These are phyloP conservation scores for Paraphaeosphaeria minitans DNA, from an alignment of 2,329 filamentous ascomycete genomes.

Conservation along the genomic window DNA sequence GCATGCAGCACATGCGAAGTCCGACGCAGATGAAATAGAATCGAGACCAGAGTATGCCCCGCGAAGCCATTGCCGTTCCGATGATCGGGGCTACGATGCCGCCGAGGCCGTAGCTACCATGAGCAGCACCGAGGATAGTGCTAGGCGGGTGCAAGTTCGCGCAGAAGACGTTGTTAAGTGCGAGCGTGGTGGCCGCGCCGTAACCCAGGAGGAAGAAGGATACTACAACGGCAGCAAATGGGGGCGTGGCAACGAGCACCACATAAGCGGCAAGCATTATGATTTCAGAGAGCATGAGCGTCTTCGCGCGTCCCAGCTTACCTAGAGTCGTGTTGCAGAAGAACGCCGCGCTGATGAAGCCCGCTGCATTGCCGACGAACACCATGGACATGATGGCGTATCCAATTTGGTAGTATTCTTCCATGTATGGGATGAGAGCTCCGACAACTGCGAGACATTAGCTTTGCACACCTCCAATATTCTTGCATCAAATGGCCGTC, in stretches of 20 bases:
- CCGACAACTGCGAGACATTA: conserved; percentile 59
- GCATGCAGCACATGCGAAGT: conserved; percentile 62
- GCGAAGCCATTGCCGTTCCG: conserved; percentile 73
- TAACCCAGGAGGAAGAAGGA: conserved; percentile 70
- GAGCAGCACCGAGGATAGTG: conserved; percentile 63
- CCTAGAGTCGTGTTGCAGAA: conserved; percentile 68
- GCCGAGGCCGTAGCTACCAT: conserved; percentile 64
- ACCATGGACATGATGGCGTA: conserved; percentile 82
- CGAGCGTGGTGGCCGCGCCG: conserved; percentile 57
- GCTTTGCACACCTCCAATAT: no score
- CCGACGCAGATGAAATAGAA: conserved; percentile 73
- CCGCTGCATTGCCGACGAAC: conserved; percentile 77
- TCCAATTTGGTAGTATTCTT: conserved; percentile 74
- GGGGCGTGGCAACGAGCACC: conserved; percentile 69
- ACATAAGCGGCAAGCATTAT: conserved; percentile 67
- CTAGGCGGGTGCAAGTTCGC: conserved; percentile 59
- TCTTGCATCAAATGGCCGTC: background rate
- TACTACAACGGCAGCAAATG: conserved; percentile 70
- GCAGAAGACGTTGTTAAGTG: conserved; percentile 62
- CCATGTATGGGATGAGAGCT: conserved; percentile 81
- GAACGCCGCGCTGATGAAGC: conserved; percentile 75
- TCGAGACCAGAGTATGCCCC: conserved; percentile 66
- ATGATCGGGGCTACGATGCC: conserved; percentile 69
- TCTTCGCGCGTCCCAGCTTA: conserved; percentile 68
- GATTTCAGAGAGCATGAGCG: conserved; percentile 63